Evolutionary conservation across 2,329 filamentous ascomycete genomes (phyloP).

Genomic region (Pseudohalonectria lignicola): DNA sequence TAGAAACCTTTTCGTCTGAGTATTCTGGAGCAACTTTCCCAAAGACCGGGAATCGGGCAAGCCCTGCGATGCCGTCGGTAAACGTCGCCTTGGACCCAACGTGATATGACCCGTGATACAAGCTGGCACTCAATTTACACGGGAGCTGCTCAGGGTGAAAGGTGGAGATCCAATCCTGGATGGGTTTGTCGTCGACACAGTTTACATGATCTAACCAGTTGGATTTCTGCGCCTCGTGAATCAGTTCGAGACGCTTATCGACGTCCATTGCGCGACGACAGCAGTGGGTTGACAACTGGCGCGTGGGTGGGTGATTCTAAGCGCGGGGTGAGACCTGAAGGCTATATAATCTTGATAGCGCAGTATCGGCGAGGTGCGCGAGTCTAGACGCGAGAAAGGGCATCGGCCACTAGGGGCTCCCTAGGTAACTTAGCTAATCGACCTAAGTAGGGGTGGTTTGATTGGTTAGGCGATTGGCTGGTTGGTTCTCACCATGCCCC

Average conservation of each 20-base stretch:
- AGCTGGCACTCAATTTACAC: neutral
- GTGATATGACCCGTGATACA: conserved; percentile 1
- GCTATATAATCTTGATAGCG: no score
- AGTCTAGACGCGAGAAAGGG: no score
- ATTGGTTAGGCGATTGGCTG: no score
- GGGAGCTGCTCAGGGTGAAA: neutral
- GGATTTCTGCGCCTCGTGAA: neutral
- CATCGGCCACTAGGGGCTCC: no score
- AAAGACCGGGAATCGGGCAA: neutral
- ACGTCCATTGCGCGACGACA: neutral
- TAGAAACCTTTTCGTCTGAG: conserved; percentile 6
- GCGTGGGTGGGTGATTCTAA: no score
- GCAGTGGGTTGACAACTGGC: neutral
- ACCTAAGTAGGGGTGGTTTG: no score
- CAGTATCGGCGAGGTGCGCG: no score
- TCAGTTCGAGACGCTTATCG: neutral
- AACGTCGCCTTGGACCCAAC: neutral
- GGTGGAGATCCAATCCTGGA: neutral
- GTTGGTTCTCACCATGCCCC: no score
- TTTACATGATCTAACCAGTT: neutral
- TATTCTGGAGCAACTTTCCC: neutral
- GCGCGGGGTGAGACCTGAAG: no score
- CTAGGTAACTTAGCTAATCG: no score
- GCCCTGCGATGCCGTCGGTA: neutral
- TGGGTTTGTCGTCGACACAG: neutral